Conservation (phyloP, 78 protist species). For the Speleostelium caveatum region DNA sequence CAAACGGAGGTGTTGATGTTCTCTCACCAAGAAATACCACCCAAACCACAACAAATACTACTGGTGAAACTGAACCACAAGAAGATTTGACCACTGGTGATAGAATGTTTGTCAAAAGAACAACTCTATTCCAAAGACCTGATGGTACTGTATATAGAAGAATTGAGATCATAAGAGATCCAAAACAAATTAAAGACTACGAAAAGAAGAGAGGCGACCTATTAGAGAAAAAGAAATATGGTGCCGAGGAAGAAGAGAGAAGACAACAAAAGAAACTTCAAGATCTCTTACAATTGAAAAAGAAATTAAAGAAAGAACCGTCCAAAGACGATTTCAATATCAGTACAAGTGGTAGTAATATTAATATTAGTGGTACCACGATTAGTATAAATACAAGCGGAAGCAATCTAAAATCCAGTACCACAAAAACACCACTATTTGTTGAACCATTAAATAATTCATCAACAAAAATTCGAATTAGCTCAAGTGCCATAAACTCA, state of each 20-base stretch:
- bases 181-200: constrained; percentile 44
- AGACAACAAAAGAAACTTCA: constrained; percentile 29
- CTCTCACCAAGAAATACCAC: neutral
- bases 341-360: neutral
- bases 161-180: constrained; percentile 76
- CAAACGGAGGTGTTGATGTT: neutral
- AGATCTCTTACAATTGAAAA: neutral
- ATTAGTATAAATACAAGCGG: neutral
- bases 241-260: constrained; percentile 2
- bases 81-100: constrained; percentile 21
- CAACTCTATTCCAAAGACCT: constrained; percentile 51
- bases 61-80: neutral
- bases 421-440: neutral
- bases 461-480: constrained; percentile 17
- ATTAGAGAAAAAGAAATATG: constrained; percentile 21
- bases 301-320: too few relatives aligned
- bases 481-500: too few relatives aligned
- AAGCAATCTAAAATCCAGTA: neutral
- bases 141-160: constrained; percentile 62
- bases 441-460: neutral
- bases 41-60: neutral
- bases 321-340: neutral
- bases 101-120: constrained; percentile 55
- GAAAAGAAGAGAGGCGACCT: constrained; percentile 8
- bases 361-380: neutral